phyloP scores from a whole-genome alignment of 805 yeast genomes.

The Candida broadrunensis region DNA sequence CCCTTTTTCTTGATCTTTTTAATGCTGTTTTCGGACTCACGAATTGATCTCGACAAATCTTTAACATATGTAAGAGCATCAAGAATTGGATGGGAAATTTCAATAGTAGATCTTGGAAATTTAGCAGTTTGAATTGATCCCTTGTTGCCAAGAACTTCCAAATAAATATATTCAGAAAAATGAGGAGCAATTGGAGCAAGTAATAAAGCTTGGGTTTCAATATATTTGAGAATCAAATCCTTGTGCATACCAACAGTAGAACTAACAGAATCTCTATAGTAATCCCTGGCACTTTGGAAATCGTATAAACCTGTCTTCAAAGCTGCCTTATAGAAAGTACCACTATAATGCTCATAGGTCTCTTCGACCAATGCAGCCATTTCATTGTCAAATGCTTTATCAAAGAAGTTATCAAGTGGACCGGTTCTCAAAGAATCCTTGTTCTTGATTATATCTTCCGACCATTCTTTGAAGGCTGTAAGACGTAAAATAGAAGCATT shows the following conservation, averaged over 20 bases:
- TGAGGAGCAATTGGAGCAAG: conserved; percentile 95
- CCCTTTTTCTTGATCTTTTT: conserved; percentile 82
- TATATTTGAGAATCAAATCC: conserved; percentile 76
- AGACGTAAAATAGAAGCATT: conserved; percentile 96
- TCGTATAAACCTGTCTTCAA: conserved; percentile 90
- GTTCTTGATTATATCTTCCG: conserved; percentile 67
- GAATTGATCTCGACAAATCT: conserved; percentile 72
- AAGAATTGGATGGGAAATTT: conserved; percentile 56
- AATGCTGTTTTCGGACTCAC: conserved; percentile 88
- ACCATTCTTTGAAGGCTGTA: conserved; percentile 92
- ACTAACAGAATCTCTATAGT: conserved; percentile 79
- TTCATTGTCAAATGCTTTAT: conserved; percentile 88
- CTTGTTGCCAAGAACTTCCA: conserved; percentile 69
- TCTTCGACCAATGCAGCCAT: conserved; percentile 78
- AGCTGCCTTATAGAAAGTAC: conserved; percentile 82
- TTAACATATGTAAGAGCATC: conserved; percentile 81
- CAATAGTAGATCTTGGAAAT: conserved; percentile 77
- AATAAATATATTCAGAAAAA: conserved; percentile 85
- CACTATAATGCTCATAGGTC: conserved; percentile 66
- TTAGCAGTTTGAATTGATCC: conserved; percentile 67
- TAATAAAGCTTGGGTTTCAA: conserved; percentile 81
- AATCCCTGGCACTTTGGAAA: conserved; percentile 92
- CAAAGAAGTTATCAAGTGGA: conserved; percentile 62
- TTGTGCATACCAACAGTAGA: conserved; percentile 67
- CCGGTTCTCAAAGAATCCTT: conserved; percentile 49